Evolutionary conservation across 2,329 filamentous ascomycete species (phyloP).

Genomic region (Xylariales sp.): DNA sequence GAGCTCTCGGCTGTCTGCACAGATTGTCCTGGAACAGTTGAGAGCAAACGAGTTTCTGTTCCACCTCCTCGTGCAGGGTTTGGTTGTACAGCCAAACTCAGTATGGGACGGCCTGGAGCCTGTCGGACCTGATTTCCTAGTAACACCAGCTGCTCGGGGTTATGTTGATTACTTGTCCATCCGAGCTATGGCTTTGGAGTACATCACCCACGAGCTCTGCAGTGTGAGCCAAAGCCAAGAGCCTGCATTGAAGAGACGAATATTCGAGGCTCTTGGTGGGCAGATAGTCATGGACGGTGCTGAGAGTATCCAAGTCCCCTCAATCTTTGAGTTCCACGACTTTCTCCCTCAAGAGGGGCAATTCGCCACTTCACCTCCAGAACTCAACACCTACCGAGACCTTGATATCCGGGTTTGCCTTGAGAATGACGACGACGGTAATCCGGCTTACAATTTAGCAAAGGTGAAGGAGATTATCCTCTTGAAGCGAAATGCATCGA

Average conservation of each 20-base stretch:
- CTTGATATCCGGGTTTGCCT: constrained; percentile 65
- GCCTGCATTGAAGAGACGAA: constrained; percentile 64
- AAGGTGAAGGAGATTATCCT: constrained; percentile 71
- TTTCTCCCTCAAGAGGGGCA: constrained; percentile 60
- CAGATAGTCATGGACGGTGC: constrained; percentile 64
- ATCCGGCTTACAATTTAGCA: constrained; percentile 61
- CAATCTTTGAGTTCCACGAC: constrained; percentile 89
- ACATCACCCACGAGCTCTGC: constrained; percentile 80
- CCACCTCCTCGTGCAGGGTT: constrained; percentile 67
- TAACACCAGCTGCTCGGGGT: constrained; percentile 61
- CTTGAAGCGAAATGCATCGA: constrained; percentile 61
- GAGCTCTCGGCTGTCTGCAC: constrained; percentile 74
- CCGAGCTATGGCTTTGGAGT: constrained; percentile 76
- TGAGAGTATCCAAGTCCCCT: constrained; percentile 62
- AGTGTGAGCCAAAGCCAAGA: constrained; percentile 67
- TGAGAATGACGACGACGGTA: constrained; percentile 53
- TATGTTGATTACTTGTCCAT: constrained; percentile 75
- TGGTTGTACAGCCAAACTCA: constrained; percentile 63
- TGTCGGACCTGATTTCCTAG: constrained; percentile 60
- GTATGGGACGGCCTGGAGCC: constrained; percentile 70
- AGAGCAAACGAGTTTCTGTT: constrained; percentile 77
- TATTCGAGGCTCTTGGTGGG: constrained; percentile 73
- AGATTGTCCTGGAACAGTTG: constrained; percentile 73
- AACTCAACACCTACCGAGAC: constrained; percentile 57
- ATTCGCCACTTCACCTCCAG: constrained; percentile 48